Conservation (phyloP, 257 asterid species). For the Solanum acaule region DNA sequence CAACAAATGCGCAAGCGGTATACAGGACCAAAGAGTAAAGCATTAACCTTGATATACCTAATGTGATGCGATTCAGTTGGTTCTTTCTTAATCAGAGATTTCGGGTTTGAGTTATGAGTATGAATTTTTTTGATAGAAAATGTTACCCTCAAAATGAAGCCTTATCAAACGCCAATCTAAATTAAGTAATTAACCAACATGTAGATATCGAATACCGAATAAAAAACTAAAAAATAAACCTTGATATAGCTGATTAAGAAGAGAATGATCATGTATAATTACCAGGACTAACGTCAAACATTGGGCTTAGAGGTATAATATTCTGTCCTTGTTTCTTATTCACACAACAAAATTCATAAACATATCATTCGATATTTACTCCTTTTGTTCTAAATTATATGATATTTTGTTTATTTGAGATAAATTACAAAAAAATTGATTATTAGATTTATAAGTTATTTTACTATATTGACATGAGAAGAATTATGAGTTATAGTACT, state of each 20-base stretch:
- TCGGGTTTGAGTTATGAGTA: fast-evolving
- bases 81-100: too few species aligned
- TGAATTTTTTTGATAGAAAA: too few species aligned
- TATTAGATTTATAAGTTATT: not conserved
- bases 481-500: not conserved
- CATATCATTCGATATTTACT: not conserved
- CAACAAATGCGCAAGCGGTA: not conserved
- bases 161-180: too few species aligned
- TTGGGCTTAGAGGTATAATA: too few species aligned
- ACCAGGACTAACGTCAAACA: too few species aligned
- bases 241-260: not conserved
- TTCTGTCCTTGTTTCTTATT: too few species aligned
- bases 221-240: too few species aligned
- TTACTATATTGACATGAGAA: too few species aligned
- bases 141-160: too few species aligned
- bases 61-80: too few species aligned
- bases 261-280: not conserved
- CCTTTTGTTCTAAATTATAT: not conserved
- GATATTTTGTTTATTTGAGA: not conserved
- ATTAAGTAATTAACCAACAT: too few species aligned
- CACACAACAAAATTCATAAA: not conserved
- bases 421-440: not conserved
- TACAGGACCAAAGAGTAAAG: not conserved
- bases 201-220: too few species aligned
- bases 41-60: not conserved